A percentile compares a stretch with the other conserved stretches of the same genome.
Conservation (phyloP, 169 alveolate species). For the Plasmodium gaboni region DNA sequence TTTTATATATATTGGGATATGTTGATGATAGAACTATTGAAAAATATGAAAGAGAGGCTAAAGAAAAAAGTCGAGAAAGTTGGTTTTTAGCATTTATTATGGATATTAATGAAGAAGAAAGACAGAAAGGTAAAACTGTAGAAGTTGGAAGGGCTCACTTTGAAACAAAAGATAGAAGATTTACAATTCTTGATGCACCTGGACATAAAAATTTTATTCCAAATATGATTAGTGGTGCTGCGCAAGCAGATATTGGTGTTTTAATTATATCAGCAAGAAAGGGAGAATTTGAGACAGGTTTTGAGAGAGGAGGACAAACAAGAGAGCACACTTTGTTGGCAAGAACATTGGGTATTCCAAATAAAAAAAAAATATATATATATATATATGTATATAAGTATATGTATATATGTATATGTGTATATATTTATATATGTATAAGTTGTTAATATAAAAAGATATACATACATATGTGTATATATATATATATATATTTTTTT, state of each 20-base stretch:
- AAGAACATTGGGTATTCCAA: conserved; percentile 91
- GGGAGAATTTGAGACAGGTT: conserved; percentile 99
- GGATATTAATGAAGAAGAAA: conserved; percentile 99
- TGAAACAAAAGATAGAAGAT: conserved; percentile 94
- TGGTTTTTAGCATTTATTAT: conserved; percentile 99
- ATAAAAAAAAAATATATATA: not conserved
- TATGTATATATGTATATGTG: not conserved
- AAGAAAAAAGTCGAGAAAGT: conserved; percentile 97
- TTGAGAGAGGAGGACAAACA: conserved; percentile 99
- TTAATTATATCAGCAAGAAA: conserved; percentile 96
- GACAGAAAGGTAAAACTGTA: conserved; percentile 98
- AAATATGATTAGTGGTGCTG: conserved; percentile 99
- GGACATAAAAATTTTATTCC: conserved; percentile 99
- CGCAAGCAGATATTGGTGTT: conserved; percentile 99
- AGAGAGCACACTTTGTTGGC: conserved; percentile 99
- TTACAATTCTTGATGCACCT: conserved; percentile 99
- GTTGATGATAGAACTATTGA: conserved; percentile 97
- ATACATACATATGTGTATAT: not conserved
- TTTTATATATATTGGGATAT: conserved; percentile 91
- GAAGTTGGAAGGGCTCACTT: conserved; percentile 99
- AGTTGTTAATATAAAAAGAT: not conserved
- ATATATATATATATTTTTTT: not conserved
- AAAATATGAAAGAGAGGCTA: conserved; percentile 98
- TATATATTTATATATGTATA: not conserved
- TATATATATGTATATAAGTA: not conserved